Conservation (phyloP, 345 rosid genomes). For the Brassica napus region DNA sequence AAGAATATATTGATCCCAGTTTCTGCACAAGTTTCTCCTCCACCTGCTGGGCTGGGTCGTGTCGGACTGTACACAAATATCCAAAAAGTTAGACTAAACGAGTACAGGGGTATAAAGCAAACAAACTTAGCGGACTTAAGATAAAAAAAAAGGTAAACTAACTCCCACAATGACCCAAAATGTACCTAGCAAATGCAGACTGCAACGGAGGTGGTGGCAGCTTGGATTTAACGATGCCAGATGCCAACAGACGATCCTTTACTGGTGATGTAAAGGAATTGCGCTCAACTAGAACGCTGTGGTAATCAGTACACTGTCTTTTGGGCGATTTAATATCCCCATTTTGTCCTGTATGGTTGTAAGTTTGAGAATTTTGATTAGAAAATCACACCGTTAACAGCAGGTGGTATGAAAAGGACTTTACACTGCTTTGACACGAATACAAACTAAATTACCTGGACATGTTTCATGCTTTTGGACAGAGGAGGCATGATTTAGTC, state of each 20-base stretch:
- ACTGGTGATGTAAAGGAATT: constrained; percentile 76
- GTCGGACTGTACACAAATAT: constrained; percentile 64
- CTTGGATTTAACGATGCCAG: constrained; percentile 61
- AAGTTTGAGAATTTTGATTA: background rate
- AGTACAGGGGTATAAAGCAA: background rate
- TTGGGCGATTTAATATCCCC: constrained; percentile 81
- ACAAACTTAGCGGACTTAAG: background rate
- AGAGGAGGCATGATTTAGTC: constrained; percentile 45
- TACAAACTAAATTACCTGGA: constrained; percentile 45
- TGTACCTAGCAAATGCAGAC: constrained; percentile 89
- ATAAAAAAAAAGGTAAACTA: background rate
- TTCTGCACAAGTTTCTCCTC: constrained; percentile 99
- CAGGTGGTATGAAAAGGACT: background rate
- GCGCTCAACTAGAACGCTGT: constrained; percentile 88
- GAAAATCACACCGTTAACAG: constrained; percentile 14
- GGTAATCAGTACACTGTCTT: constrained; percentile 59
- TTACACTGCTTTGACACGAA: background rate
- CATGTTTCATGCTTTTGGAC: constrained; percentile 58
- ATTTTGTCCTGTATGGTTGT: constrained; percentile 67
- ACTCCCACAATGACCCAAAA: background rate
- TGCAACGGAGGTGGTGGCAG: constrained; percentile 67
- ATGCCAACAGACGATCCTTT: constrained; percentile 69
- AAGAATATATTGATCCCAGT: constrained; percentile 88
- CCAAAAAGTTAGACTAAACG: constrained; percentile 23
- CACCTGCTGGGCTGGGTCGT: constrained; percentile 89